Conservation (phyloP, 306 rosid genomes). For the Cucumis hystrix region DNA sequence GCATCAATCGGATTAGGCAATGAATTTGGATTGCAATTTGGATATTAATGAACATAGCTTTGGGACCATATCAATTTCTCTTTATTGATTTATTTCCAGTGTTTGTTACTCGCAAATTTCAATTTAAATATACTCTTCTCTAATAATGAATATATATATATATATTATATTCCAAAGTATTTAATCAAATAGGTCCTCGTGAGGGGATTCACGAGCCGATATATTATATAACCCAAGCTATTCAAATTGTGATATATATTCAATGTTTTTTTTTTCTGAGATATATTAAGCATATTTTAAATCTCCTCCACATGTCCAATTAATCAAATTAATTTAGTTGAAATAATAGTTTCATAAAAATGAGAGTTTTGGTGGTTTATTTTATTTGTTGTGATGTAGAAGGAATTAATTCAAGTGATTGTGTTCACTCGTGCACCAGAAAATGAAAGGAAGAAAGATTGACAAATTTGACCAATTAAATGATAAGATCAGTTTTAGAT, state of each 20-base stretch:
- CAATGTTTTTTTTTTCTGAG: neutral
- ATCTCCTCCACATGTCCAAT: neutral
- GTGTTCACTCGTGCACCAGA: neutral
- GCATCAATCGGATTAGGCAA: neutral
- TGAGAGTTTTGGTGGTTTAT: neutral
- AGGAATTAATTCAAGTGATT: neutral
- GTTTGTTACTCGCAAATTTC: neutral
- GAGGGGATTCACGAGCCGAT: constrained; percentile 6
- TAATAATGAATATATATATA: no score
- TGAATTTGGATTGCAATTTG: constrained; percentile 2
- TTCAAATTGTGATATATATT: neutral
- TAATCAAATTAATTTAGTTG: neutral
- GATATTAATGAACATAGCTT: neutral
- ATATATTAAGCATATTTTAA: neutral
- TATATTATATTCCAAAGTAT: no score
- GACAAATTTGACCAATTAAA: neutral
- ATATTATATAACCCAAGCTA: neutral
- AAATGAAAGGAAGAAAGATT: neutral
- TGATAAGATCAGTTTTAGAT: neutral
- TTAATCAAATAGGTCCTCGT: neutral
- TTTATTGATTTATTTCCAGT: neutral
- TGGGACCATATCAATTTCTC: neutral
- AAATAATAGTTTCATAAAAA: neutral
- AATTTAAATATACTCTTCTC: neutral
- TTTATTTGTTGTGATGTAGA: no score